Conservation (phyloP, 768 basidiomycete species). For the Crepidotus variabilis region DNA sequence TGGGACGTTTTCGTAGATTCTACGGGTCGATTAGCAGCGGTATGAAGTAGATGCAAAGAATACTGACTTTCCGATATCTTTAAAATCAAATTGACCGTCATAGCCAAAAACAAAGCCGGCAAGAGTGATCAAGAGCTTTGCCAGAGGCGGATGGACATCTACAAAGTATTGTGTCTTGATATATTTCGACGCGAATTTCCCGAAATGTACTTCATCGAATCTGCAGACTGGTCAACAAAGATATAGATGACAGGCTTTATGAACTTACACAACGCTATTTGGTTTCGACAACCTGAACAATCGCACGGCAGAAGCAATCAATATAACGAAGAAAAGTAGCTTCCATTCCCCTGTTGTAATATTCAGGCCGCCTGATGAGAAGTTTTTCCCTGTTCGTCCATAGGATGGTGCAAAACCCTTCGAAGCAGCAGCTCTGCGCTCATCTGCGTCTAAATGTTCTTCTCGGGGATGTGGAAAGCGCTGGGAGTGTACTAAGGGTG, state of each 20-base stretch:
- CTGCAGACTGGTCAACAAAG: conserved; percentile 33
- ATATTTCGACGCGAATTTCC: conserved; percentile 93
- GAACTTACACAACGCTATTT: conserved; percentile 84
- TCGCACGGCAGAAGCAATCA: conserved; percentile 79
- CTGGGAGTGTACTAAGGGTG: conserved; percentile 34
- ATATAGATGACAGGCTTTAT: conserved; percentile 6
- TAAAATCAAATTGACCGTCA: conserved; percentile 93
- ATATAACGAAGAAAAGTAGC: conserved; percentile 57
- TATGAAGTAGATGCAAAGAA: neutral
- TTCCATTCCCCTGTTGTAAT: conserved; percentile 75
- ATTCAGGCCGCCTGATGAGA: conserved; percentile 58
- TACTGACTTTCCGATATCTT: conserved; percentile 92
- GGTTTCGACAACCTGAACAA: conserved; percentile 84
- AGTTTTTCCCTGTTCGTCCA: conserved; percentile 31
- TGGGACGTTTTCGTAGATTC: conserved; percentile 82
- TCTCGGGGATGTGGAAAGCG: conserved; percentile 64
- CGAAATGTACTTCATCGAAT: conserved; percentile 98
- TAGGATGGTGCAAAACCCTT: conserved; percentile 51
- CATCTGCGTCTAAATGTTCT: conserved; percentile 73
- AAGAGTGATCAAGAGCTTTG: conserved; percentile 92
- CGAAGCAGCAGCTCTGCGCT: conserved; percentile 64
- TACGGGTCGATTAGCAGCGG: conserved; percentile 22
- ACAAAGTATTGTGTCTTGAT: conserved; percentile 90
- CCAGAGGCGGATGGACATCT: conserved; percentile 96
- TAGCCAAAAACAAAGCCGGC: conserved; percentile 86